These are phyloP conservation scores for Quercus ilex DNA, from an alignment of 306 rosid species.

Conservation along the genomic window DNA sequence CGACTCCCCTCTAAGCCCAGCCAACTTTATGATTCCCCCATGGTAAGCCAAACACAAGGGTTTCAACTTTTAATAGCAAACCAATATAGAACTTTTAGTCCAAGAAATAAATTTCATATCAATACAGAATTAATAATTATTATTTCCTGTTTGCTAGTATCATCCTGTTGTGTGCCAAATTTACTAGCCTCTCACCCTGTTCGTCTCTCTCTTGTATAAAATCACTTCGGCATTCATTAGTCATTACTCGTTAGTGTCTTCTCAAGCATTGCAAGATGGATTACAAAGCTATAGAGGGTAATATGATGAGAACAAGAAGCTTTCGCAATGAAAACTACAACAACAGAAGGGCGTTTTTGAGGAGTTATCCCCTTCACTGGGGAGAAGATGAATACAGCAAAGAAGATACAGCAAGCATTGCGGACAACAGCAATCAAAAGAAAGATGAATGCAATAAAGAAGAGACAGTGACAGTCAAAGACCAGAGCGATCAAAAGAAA, in stretches of 20 bases:
- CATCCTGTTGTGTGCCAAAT: background rate
- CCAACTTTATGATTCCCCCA: background rate
- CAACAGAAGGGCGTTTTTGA: slow-evolving; percentile 27
- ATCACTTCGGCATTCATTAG: background rate
- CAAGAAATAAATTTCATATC: background rate
- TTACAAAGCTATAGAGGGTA: background rate
- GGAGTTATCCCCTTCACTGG: slow-evolving; percentile 41
- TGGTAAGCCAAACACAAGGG: slow-evolving; percentile 11
- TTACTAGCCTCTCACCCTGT: background rate
- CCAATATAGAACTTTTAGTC: too few species aligned
- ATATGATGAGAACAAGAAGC: slow-evolving; percentile 14
- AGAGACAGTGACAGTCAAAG: background rate
- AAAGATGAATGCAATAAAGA: background rate
- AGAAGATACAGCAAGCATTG: background rate
- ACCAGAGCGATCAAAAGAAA: background rate
- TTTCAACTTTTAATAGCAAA: too few species aligned
- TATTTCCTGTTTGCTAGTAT: background rate
- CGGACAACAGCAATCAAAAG: too few species aligned
- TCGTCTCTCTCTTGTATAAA: background rate
- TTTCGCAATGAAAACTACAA: slow-evolving; percentile 27
- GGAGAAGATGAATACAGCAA: background rate
- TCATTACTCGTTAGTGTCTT: background rate
- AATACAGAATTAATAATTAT: background rate
- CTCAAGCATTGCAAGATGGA: slow-evolving; percentile 8
- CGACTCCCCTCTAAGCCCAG: too few species aligned